Base-by-base conservation (phyloP, 2,329 filamentous ascomycete genomes). In the Neonectria hederae region DNA sequence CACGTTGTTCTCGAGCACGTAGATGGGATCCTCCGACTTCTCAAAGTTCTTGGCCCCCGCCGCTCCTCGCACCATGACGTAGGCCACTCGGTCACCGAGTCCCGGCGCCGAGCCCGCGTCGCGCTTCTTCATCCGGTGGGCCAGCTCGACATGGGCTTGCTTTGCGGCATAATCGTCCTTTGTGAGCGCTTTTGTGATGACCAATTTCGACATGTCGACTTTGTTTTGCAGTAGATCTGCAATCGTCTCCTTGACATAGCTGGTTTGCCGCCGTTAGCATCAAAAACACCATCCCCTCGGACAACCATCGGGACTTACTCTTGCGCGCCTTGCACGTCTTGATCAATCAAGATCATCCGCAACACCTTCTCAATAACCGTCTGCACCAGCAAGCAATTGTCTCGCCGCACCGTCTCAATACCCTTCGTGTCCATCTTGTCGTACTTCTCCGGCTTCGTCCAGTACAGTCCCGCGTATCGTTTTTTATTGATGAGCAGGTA, bases 341-440 rank as follows among this genome's bases (percentile, higher is more conserved):
- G 91, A 70, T 99, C 94, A 67, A 99, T 97, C 72, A 99, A 82
- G 73, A 99, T 93, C 90, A 97, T 98, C 71, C 93, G 88, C 69
- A 99, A 82, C 22, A 97, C 95, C 60, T 96, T 98, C 80, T 99
- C 96, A 74, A 99, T 98, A 63, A 98, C 96, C 3, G 92, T 97
- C 79, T 98, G 95, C 17, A 98, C 96, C 64, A 99, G 83, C 56
- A 96, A 85, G 77, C 96, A 99, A 77, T 99, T 99, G 79, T 99
- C 96, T 85, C 96, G 87, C 71, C 96, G 91, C 51, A 99, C 97
- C 4, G 96, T 99, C 81, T 99, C 96, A 70, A 99, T 98, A 85
- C 96, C 96, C 79, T 99, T 99, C 65, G 93, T 98, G 80, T 99
- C 96, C 97, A 99, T 99, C 84, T 98, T 99, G 86, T 99, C 97